Evolutionary conservation across 208 protist species (phyloP), one percentile per base, ranked within the genome.

Genomic region (Endotrypanum monterogeii): DNA sequence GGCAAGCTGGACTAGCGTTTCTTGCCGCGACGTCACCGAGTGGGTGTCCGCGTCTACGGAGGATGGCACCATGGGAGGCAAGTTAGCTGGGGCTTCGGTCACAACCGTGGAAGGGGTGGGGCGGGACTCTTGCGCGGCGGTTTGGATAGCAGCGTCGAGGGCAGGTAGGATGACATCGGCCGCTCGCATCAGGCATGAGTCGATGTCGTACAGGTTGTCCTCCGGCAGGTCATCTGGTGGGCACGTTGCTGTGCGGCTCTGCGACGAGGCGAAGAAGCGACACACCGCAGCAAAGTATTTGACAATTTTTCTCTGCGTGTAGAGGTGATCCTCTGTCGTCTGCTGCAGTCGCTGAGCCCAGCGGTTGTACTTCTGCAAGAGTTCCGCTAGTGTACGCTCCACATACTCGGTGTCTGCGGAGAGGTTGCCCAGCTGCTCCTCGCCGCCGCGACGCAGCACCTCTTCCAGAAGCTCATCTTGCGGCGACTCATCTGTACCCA

Each of bases 121-220:
- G 48, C 20, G 63, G 65, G 18, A 76, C 57, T 37, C 71, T 74
- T 35, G 72, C 72, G 41, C 67, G 56, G 73, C 65, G 23, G 52
- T 55, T 41, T 81, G 76, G 32, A 90, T 84, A 3, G 83, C 86
- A 3, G 81, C 79, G 60, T 96, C 90, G 14, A 96, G 71, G 11
- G 84, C 84, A 2, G 90, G 92, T 14, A 96, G 69, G 77, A 96
- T 92, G 37, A 82, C 80, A 73, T 96, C 92, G 3, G 87, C 84
- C 57, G 85, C 86, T 1, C 79, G 80, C 83, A 94, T 90, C 12
- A 96, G 82, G 28, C 65, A 85, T 12, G 83, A 83, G 76, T 96
- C 92, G 74, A 94, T 89, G 82, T 96, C 92, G 71, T 94, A 88
- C 30, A 96, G 80, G 78, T 89, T 94, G 41, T 91, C 89, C 41